Percentiles rank a stretch among this genome's conserved stretches.
Evolutionary conservation across 1,284 basidiomycete genomes (phyloP).

Genomic region (Megacollybia platyphylla): DNA sequence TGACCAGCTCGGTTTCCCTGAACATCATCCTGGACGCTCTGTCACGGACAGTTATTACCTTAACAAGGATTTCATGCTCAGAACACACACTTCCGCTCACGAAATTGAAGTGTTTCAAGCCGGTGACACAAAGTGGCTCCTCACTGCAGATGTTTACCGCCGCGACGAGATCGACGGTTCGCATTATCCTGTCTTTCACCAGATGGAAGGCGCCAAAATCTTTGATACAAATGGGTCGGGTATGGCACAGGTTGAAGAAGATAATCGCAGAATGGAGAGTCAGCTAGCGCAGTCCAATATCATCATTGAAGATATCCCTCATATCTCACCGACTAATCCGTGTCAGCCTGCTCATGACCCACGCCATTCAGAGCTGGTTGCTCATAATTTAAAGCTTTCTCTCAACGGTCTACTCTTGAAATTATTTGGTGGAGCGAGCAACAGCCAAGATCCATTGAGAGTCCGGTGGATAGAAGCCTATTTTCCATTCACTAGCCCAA

Average conservation of each 20-base stretch:
- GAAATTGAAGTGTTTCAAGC: conserved; percentile 85
- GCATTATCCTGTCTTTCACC: conserved; percentile 98
- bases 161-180: conserved; percentile 96
- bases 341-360: conserved; percentile 72
- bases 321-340: conserved; percentile 67
- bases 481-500: conserved; percentile 96
- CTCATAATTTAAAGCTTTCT: conserved; percentile 82
- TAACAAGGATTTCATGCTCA: conserved; percentile 82
- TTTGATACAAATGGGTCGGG: conserved; percentile 43
- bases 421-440: conserved; percentile 60
- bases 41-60: conserved; percentile 94
- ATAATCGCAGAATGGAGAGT: conserved; percentile 50
- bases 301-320: conserved; percentile 78
- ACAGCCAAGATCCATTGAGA: conserved; percentile 53
- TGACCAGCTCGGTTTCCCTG: conserved; percentile 89
- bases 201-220: conserved; percentile 91
- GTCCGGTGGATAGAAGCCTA: conserved; percentile 97
- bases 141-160: conserved; percentile 97
- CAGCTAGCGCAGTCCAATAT: conserved; percentile 63
- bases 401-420: conserved; percentile 82
- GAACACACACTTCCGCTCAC: conserved; percentile 96
- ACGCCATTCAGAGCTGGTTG: conserved; percentile 56
- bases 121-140: conserved; percentile 75
- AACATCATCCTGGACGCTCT: conserved; percentile 87
- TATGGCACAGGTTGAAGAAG: conserved; percentile 47